These are phyloP conservation scores for Carex scoparia DNA, from an alignment of 176 grass and related monocot genomes.

Conservation along the genomic window DNA sequence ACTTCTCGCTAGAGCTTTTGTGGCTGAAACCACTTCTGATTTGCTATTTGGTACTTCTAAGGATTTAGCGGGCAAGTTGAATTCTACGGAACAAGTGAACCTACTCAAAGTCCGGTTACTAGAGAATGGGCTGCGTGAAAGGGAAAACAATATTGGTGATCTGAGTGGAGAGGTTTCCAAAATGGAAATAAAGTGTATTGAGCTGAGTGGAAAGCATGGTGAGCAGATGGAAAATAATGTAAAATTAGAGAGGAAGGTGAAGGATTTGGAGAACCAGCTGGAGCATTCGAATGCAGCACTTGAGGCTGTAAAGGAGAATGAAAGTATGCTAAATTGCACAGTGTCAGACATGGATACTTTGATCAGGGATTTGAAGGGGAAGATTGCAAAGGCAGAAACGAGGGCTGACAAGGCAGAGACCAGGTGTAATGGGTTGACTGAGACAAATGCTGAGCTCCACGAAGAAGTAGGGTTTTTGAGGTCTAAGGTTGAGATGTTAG, in stretches of 20 bases:
- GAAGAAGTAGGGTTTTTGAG: constrained; percentile 80
- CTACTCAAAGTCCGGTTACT: constrained; percentile 34
- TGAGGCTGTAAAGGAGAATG: constrained; percentile 74
- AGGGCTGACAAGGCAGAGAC: constrained; percentile 71
- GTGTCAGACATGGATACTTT: constrained; percentile 79
- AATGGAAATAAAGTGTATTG: constrained; percentile 59
- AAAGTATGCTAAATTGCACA: constrained; percentile 57
- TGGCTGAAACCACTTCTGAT: constrained; percentile 63
- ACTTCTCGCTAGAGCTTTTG: constrained; percentile 44
- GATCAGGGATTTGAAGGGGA: constrained; percentile 78
- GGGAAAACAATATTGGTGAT: constrained; percentile 50
- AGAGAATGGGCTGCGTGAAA: constrained; percentile 30
- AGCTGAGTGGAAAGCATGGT: constrained; percentile 52
- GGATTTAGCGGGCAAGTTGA: constrained; percentile 44
- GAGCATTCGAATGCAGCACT: constrained; percentile 83
- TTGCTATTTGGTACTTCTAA: constrained; percentile 55
- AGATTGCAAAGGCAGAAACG: constrained; percentile 72
- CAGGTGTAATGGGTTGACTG: constrained; percentile 54
- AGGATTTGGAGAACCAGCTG: constrained; percentile 64
- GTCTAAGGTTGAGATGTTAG: constrained; percentile 49
- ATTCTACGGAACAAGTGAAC: constrained; percentile 38
- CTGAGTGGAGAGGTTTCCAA: constrained; percentile 50
- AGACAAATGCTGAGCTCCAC: constrained; percentile 79
- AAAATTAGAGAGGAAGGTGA: constrained; percentile 56
- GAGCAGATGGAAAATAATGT: constrained; percentile 46